Conservation (phyloP, 116 monocot genomes). For the Trichopus zeylanicus region DNA sequence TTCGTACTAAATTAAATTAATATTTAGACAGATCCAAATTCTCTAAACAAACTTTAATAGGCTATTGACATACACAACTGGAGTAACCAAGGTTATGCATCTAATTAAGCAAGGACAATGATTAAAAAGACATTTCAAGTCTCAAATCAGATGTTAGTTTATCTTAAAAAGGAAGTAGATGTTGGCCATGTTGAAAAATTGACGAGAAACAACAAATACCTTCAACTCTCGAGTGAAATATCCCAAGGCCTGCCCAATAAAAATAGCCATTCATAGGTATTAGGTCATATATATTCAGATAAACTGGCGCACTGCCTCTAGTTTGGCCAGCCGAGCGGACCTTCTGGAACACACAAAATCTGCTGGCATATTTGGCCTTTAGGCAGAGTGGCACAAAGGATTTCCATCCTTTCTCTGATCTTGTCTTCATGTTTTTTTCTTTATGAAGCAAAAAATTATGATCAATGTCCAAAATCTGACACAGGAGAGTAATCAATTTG, state of each 20-base stretch:
- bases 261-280: constrained; percentile 74
- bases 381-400: constrained; percentile 33
- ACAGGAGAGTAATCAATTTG: no score
- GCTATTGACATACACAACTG: no score
- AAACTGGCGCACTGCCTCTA: constrained; percentile 57
- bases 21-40: no score
- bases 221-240: constrained; percentile 87
- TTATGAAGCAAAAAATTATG: constrained; percentile 1
- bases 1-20: no score
- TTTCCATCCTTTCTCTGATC: constrained; percentile 39
- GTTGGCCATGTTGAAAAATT: background rate
- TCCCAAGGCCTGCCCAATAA: constrained; percentile 86
- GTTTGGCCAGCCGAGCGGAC: constrained; percentile 43
- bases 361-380: constrained; percentile 31
- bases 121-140: no score
- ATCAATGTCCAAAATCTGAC: background rate
- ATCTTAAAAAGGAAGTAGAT: background rate
- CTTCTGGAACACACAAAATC: constrained; percentile 74
- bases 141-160: no score
- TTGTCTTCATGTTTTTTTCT: constrained; percentile 35
- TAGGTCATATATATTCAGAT: constrained; percentile 82
- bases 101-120: no score
- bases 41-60: no score
- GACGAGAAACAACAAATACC: constrained; percentile 28
- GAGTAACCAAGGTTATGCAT: no score